phyloP scores from a whole-genome alignment of 768 basidiomycete species.

The Cytidiella melzeri region DNA sequence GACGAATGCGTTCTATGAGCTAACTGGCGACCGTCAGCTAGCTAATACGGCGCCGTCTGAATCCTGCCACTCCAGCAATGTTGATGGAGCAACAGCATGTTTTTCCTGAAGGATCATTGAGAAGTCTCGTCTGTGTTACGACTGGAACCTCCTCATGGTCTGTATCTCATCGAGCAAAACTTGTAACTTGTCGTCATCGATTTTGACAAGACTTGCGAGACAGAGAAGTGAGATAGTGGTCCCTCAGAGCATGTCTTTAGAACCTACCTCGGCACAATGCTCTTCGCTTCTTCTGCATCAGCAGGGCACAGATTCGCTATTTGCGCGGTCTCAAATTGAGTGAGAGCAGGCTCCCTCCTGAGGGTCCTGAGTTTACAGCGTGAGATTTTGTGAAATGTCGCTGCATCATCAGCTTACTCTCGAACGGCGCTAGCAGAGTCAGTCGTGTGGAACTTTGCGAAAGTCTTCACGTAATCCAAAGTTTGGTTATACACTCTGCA shows the following conservation, averaged over 20 bases:
- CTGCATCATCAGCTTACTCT: constrained; percentile 47
- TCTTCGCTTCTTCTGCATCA: constrained; percentile 86
- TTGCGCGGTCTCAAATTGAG: constrained; percentile 90
- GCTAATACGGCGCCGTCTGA: neutral
- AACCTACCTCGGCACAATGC: constrained; percentile 76
- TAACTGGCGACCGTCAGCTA: neutral
- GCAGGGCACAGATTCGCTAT: constrained; percentile 89
- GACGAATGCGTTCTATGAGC: too few relatives aligned
- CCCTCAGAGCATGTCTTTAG: neutral
- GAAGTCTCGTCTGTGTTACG: too few relatives aligned
- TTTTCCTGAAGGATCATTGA: too few relatives aligned
- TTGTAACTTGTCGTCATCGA: constrained; percentile 84
- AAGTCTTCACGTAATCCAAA: constrained; percentile 85
- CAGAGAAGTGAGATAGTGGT: neutral
- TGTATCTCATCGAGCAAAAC: constrained; percentile 81
- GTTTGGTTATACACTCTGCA: constrained; percentile 92
- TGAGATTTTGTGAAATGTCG: neutral
- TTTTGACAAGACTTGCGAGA: constrained; percentile 65
- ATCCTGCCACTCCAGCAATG: too few relatives aligned
- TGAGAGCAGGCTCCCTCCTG: constrained; percentile 70
- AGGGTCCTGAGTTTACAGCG: constrained; percentile 47
- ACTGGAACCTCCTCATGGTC: constrained; percentile 86
- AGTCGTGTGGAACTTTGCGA: constrained; percentile 83
- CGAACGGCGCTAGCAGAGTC: constrained; percentile 82
- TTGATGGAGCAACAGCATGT: too few relatives aligned